Base-by-base conservation (phyloP, 345 rosid species). In the Mallotus nudiflorus region DNA sequence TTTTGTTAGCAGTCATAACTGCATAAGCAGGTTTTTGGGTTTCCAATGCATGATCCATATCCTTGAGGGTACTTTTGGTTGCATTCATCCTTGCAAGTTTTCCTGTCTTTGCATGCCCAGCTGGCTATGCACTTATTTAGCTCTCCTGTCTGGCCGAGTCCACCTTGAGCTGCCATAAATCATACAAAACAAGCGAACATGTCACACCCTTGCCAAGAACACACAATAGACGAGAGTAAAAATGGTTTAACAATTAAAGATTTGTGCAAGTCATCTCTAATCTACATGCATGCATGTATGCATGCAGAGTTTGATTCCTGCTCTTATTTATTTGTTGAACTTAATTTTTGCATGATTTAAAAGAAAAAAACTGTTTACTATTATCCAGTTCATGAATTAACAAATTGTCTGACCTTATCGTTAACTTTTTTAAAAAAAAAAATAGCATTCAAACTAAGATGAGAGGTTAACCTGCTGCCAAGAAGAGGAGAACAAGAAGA, bases 11-110 rank as follows among this genome's bases (percentile, higher is more conserved):
- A 68, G 14, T 28, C 19, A n/a, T 68, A 68, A 52, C 29, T 6
- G 42, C 72, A 68, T 56, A 68, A 56, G 55, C 65, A 68, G 40
- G 20, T 53, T 8, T 0, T 13, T 19, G 72, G 72, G 24, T 29
- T 13, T 42, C 64, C 72, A 1, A 52, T 19, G 72, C 72, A 68
- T 20, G 28, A 28, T 28, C 72, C 72, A 13, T 39, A 39, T 4
- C 72, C 72, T 44, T 20, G 56, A 2, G 9, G 20, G 28, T 57
- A 57, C 0, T 33, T 31, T 12, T 27, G 10, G 56, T 64, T 57
- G 56, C 72, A 69, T 20, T 69, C 55, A 16, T n/a, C 12, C 55
- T 45, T 69, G 56, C 72, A 69, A 31, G 31, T 10, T 4, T 45
- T 7, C 3, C 46, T 45, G 42, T 29, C 53, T 44, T 28, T 31